phyloP scores from a whole-genome alignment of 2,329 filamentous ascomycete genomes.

The Emergomyces pasteurianus region DNA sequence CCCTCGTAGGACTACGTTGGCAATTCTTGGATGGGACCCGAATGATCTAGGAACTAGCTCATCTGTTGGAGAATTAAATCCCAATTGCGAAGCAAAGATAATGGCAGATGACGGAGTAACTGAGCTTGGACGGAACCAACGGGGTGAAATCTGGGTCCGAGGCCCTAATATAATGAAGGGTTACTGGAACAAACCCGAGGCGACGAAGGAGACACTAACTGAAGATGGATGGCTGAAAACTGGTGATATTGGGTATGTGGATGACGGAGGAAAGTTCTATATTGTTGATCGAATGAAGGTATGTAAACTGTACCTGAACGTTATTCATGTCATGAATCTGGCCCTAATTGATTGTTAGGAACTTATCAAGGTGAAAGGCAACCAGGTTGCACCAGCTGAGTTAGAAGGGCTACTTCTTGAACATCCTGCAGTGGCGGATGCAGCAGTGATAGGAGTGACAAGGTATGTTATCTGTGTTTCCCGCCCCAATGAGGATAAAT shows the following conservation, averaged over 20 bases:
- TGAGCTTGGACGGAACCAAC: slow-evolving; percentile 42
- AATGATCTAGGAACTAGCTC: slow-evolving; percentile 30
- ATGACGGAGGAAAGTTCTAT: slow-evolving; percentile 44
- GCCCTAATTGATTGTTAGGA: slow-evolving; percentile 29
- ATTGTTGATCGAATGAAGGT: slow-evolving; percentile 67
- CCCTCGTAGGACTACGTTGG: slow-evolving; percentile 48
- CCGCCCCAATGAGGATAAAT: background rate
- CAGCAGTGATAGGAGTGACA: slow-evolving; percentile 54
- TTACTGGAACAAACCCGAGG: slow-evolving; percentile 62
- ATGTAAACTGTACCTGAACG: background rate
- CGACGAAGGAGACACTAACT: slow-evolving; percentile 52
- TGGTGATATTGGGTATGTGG: slow-evolving; percentile 56
- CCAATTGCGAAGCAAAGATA: slow-evolving; percentile 59
- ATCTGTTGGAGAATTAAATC: slow-evolving; percentile 55
- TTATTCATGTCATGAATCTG: background rate
- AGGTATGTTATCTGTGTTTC: slow-evolving; percentile 25
- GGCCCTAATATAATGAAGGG: slow-evolving; percentile 63
- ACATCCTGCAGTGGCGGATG: slow-evolving; percentile 48
- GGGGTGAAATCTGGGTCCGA: slow-evolving; percentile 62
- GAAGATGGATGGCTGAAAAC: slow-evolving; percentile 58
- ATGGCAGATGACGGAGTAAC: slow-evolving; percentile 39
- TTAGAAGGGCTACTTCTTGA: slow-evolving; percentile 46
- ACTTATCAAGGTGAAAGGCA: slow-evolving; percentile 51
- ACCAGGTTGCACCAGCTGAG: slow-evolving; percentile 51
- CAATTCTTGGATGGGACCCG: slow-evolving; percentile 53